Base-by-base conservation (phyloP, 2,329 filamentous ascomycete genomes). In the Teratosphaeria viscida region DNA sequence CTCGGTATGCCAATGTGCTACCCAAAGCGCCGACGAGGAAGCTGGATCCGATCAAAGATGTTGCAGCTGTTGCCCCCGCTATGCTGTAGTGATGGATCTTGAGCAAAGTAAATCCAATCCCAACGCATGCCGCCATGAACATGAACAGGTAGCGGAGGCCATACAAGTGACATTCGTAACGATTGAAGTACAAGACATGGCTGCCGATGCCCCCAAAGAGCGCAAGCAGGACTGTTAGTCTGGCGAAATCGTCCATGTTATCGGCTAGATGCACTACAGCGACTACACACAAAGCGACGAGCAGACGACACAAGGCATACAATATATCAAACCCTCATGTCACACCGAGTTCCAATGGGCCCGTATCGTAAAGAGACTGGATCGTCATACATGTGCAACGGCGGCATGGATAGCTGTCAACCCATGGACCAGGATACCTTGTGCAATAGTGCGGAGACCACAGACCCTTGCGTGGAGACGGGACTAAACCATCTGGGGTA, bases 1-100 rank as follows among this genome's bases (percentile, higher is more conserved):
- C 19, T 19, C 75, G 70, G 58, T 75, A 76, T 37, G 71, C 57
- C 14, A 69, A n/a, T 11, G 75, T 68, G 58, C 72, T 75, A 27
- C 53, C 53, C 12, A 32, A 54, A 29, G 34, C 23, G 14, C 53
- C 53, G 2, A 37, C 11, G 19, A 54, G 53, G 19, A 32, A 54
- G 12, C 12, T 32, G 19, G 53, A 32, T 19, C 12, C 53, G 34
- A 32, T 37, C n/a, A 16, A n/a, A 29, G 23, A 54, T 27, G 53
- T 54, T n/a, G 27, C 27, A 14, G 34, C 27, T 32, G 27, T n/a
- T 12, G 53, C 53, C 16, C 10, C 4, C 19, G 8, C 19, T 32
- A 54, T 16, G 4, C 39, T 16, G 26, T 65, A 61, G 10, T 58
- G 59, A 55, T 64, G 64, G 35, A 57, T 54, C 35, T 66, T 65